These are phyloP conservation scores for Hymenoscyphus albidus DNA, from an alignment of 2,329 filamentous ascomycete genomes.

Conservation along the genomic window DNA sequence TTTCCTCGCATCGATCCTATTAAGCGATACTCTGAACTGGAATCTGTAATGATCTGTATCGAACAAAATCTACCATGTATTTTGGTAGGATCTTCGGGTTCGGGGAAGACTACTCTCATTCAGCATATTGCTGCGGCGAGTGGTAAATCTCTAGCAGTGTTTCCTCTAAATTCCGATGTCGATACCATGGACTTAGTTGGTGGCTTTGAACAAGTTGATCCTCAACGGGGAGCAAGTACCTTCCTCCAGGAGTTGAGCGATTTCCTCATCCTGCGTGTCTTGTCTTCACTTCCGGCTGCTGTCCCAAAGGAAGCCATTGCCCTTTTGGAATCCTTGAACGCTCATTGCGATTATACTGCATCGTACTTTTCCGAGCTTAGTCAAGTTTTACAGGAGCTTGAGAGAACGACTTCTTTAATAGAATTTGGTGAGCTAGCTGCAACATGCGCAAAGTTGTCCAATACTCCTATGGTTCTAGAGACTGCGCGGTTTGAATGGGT, in stretches of 20 bases:
- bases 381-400: conserved; percentile 31
- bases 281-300: conserved; percentile 45
- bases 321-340: conserved; percentile 49
- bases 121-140: conserved; percentile 74
- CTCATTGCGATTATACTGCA: conserved; percentile 14
- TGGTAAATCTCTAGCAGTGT: conserved; percentile 73
- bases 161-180: conserved; percentile 90
- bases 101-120: conserved; percentile 80
- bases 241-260: conserved; percentile 50
- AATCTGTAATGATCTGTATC: conserved; percentile 83
- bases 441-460: conserved; percentile 41
- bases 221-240: conserved; percentile 66
- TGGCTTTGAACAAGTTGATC: conserved; percentile 92
- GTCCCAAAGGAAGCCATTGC: conserved; percentile 47
- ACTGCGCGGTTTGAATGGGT: conserved; percentile 92
- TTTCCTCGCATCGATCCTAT: conserved; percentile 50
- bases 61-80: conserved; percentile 87
- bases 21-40: conserved; percentile 65
- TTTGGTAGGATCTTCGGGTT: conserved; percentile 77
- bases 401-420: conserved; percentile 41
- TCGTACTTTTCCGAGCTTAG: conserved; percentile 31
- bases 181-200: conserved; percentile 97
- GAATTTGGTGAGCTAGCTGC: conserved; percentile 27
- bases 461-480: conserved; percentile 54
- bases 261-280: conserved; percentile 49